Evolutionary conservation across 306 rosid species (phyloP).

Genomic region (Amphicarpaea edgeworthii): DNA sequence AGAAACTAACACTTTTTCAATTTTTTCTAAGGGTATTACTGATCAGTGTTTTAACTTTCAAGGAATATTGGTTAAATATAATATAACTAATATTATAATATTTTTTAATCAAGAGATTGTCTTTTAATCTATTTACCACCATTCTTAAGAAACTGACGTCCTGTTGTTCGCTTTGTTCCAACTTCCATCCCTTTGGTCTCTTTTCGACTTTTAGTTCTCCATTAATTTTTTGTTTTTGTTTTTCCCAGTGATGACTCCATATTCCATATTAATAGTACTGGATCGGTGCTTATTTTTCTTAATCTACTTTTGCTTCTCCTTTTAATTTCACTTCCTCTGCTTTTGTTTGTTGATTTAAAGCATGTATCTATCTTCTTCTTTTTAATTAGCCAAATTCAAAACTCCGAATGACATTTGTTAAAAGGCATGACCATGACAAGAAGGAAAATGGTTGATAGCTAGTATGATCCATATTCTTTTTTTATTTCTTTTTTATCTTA

Average conservation of each 20-base stretch:
- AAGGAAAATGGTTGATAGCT: not conserved
- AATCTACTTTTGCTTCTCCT: constrained; percentile 28
- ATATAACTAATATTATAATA: too few species aligned
- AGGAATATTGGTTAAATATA: too few species aligned
- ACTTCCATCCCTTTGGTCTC: not conserved
- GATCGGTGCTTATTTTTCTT: constrained; percentile 23
- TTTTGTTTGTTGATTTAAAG: not conserved
- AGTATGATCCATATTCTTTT: not conserved
- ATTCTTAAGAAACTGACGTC: not conserved
- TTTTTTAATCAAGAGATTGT: not conserved
- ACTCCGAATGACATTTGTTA: not conserved
- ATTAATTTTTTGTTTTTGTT: too few species aligned
- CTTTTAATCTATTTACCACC: not conserved
- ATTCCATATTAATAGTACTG: too few species aligned
- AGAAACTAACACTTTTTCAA: not conserved
- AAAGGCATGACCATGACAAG: not conserved
- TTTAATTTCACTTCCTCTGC: not conserved
- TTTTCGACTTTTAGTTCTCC: not conserved
- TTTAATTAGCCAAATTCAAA: not conserved
- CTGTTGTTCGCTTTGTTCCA: not conserved
- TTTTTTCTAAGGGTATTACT: not conserved
- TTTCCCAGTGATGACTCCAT: too few species aligned
- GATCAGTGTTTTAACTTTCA: too few species aligned
- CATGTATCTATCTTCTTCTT: not conserved
- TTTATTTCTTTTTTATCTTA: not conserved